These are phyloP conservation scores for Solanum hybrid DNA, from an alignment of 305 asterid genomes.

Conservation along the genomic window DNA sequence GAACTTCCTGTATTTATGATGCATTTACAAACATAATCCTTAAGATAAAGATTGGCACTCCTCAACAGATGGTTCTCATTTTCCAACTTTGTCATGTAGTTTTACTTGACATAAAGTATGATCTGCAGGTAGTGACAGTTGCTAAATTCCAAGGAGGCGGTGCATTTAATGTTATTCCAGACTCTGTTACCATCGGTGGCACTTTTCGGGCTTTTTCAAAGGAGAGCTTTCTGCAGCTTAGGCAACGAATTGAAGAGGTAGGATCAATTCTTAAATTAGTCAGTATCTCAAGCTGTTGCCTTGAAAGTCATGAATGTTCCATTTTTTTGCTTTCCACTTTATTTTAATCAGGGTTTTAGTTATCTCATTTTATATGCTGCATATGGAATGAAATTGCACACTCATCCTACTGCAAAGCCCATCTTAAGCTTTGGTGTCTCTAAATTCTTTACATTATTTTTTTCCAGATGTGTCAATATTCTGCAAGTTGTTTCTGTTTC, in stretches of 20 bases:
- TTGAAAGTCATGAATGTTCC: background rate
- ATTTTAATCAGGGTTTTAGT: background rate
- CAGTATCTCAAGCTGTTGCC: background rate
- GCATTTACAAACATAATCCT: background rate
- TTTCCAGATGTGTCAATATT: background rate
- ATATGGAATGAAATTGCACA: background rate
- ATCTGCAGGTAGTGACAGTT: slow-evolving; percentile 67
- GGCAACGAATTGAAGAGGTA: slow-evolving; percentile 77
- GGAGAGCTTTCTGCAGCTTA: slow-evolving; percentile 58
- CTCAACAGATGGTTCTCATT: background rate
- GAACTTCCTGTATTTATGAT: background rate
- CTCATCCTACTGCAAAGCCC: background rate
- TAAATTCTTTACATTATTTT: background rate
- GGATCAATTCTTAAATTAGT: slow-evolving; percentile 4
- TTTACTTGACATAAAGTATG: background rate
- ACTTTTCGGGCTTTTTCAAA: slow-evolving; percentile 77
- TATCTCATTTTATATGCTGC: background rate
- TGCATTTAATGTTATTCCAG: slow-evolving; percentile 90
- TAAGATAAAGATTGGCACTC: background rate
- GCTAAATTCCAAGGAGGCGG: slow-evolving; percentile 84
- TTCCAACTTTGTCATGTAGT: background rate
- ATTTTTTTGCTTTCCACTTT: background rate
- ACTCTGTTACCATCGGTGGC: slow-evolving; percentile 87
- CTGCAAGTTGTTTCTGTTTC: background rate
- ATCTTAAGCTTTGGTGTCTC: background rate